Conservation (phyloP, 2,329 filamentous ascomycete genomes). For the Ceratocystis papillata region DNA sequence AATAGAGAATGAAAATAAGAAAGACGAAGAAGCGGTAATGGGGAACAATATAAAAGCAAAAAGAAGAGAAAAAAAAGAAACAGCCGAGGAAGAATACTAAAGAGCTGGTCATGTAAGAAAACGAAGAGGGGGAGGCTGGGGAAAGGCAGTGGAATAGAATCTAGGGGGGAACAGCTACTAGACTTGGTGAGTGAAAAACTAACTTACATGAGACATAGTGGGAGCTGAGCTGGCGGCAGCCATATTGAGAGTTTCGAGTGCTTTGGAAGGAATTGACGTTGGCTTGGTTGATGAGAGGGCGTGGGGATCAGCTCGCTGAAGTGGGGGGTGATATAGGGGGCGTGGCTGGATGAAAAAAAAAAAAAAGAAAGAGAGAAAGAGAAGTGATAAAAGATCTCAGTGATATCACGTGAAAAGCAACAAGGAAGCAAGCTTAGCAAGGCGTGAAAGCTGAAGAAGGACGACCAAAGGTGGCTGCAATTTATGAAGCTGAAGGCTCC, state of each 20-base stretch:
- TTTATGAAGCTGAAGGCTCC: not conserved
- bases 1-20: too few relatives aligned
- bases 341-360: conserved; percentile 2
- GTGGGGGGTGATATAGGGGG: not conserved
- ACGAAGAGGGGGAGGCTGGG: too few relatives aligned
- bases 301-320: not conserved
- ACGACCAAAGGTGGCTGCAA: not conserved
- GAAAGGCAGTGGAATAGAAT: too few relatives aligned
- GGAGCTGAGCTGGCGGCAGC: conserved; percentile 3
- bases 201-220: conserved; percentile 4
- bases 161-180: not conserved
- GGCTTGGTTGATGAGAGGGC: conserved; percentile 1
- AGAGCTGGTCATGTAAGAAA: too few relatives aligned
- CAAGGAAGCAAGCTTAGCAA: not conserved
- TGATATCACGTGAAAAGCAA: conserved; percentile 1
- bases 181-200: not conserved
- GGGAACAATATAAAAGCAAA: too few relatives aligned
- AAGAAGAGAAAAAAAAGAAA: too few relatives aligned
- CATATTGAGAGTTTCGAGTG: not conserved
- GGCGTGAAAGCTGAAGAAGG: conserved; percentile 4
- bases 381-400: not conserved
- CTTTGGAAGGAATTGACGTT: not conserved
- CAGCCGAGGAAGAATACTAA: too few relatives aligned
- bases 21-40: too few relatives aligned
- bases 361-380: not conserved